Percentiles rank a stretch among this genome's conserved stretches.
phyloP scores from a whole-genome alignment of 495 filamentous ascomycete species.

The Rusavskia elegans region DNA sequence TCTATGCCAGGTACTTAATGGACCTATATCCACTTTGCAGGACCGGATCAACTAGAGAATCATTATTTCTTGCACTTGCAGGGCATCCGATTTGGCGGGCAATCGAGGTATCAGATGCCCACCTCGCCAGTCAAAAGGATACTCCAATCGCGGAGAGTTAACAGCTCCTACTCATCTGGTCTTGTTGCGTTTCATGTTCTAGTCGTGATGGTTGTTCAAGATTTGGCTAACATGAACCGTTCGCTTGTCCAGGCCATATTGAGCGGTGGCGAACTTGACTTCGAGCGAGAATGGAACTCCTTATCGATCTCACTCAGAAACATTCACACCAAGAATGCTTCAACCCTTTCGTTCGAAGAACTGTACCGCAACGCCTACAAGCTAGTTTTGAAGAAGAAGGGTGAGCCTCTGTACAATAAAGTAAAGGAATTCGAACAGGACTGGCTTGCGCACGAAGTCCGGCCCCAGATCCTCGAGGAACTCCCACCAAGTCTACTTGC shows the following conservation, averaged over 20 bases:
- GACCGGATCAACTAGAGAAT: no score
- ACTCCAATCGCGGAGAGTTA: no score
- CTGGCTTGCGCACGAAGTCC: constrained; percentile 59
- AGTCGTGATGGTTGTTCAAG: neutral
- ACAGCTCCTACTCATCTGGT: no score
- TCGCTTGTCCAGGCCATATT: constrained; percentile 30
- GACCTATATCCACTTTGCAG: no score
- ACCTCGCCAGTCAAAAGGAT: no score
- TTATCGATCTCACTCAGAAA: constrained; percentile 59
- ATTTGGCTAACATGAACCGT: neutral
- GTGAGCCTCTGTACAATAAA: constrained; percentile 62
- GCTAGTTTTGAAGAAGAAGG: constrained; percentile 78
- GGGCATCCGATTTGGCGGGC: no score
- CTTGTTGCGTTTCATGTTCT: neutral
- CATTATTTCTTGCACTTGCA: no score
- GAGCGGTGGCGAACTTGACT: constrained; percentile 45
- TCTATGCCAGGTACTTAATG: no score
- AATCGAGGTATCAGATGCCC: no score
- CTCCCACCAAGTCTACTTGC: constrained; percentile 43
- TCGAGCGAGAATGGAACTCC: constrained; percentile 65
- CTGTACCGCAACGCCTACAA: constrained; percentile 93
- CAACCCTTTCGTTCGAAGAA: constrained; percentile 80
- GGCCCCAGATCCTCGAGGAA: constrained; percentile 42
- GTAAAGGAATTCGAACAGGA: constrained; percentile 65
- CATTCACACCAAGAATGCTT: constrained; percentile 88